A percentile compares a stretch with the other conserved stretches of the same genome.
These are phyloP conservation scores for Santalum album DNA, from an alignment of 164 flowering plant genomes.

Conservation along the genomic window DNA sequence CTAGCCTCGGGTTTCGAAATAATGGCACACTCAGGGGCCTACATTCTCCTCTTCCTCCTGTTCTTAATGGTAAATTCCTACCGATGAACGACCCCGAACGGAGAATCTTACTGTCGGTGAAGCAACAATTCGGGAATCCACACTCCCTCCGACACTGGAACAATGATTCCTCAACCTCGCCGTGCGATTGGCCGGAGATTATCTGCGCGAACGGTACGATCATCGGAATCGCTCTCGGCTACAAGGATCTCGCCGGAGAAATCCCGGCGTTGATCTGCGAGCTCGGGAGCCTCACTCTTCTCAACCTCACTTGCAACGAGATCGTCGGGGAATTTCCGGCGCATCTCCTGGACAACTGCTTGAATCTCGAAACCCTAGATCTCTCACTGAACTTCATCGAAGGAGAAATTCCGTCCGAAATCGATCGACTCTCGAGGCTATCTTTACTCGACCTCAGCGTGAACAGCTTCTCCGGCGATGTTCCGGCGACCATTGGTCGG, in stretches of 20 bases:
- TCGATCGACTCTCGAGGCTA: conserved; percentile 36
- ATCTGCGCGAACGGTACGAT: conserved; percentile 29
- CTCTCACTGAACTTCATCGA: conserved; percentile 52
- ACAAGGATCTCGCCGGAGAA: conserved; percentile 16
- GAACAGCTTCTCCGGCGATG: conserved; percentile 70
- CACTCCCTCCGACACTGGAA: conserved; percentile 46
- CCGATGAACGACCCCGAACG: too few species aligned
- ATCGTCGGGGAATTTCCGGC: conserved; percentile 58
- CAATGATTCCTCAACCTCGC: conserved; percentile 31
- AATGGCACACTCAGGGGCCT: too few species aligned
- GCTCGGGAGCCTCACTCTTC: conserved; percentile 30
- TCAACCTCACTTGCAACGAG: conserved; percentile 38
- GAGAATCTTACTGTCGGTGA: conserved; percentile 28
- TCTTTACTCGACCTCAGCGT: conserved; percentile 30
- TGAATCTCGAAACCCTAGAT: conserved; percentile 39
- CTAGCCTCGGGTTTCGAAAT: too few species aligned
- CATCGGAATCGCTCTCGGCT: conserved; percentile 21
- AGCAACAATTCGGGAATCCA: conserved; percentile 31
- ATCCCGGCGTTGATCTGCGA: conserved; percentile 47
- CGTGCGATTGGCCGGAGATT: conserved; percentile 54
- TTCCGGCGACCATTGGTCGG: conserved; percentile 43
- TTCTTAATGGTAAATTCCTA: too few species aligned
- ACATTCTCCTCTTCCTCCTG: too few species aligned
- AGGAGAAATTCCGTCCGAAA: conserved; percentile 50
- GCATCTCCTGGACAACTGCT: conserved; percentile 37